A percentile compares a stretch with the other conserved stretches of the same genome.
Conservation (phyloP, 177 flowering plant genomes). For the Vitis hybrid region DNA sequence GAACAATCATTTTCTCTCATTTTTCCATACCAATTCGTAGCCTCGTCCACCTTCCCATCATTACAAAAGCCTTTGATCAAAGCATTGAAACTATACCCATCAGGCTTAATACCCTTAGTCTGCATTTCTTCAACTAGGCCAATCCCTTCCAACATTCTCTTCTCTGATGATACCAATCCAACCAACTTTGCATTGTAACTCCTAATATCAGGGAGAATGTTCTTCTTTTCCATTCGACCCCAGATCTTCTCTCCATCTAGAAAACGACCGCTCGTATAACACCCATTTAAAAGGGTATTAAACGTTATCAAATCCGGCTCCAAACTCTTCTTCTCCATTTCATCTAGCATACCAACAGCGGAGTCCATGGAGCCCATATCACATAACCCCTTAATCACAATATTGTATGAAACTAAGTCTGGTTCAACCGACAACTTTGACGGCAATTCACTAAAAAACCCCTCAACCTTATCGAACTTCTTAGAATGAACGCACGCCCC, state of each 20-base stretch:
- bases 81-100: slow-evolving; percentile 32
- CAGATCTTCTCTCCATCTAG: slow-evolving; percentile 58
- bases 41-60: slow-evolving; percentile 43
- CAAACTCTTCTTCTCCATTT: slow-evolving; percentile 56
- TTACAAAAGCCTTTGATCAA: slow-evolving; percentile 48
- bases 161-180: slow-evolving; percentile 36
- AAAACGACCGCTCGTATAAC: slow-evolving; percentile 31
- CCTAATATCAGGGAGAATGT: slow-evolving; percentile 35
- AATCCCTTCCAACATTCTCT: slow-evolving; percentile 34
- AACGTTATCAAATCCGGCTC: slow-evolving; percentile 51
- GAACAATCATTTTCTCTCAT: slow-evolving; percentile 18
- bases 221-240: slow-evolving; percentile 38
- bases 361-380: slow-evolving; percentile 45
- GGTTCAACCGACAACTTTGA: slow-evolving; percentile 32
- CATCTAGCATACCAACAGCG: slow-evolving; percentile 43
- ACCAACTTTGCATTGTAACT: slow-evolving; percentile 47
- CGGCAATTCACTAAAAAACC: slow-evolving; percentile 42
- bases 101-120: slow-evolving; percentile 30
- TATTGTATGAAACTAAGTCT: slow-evolving; percentile 49
- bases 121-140: slow-evolving; percentile 40
- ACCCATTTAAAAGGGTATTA: slow-evolving; percentile 41
- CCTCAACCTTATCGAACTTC: slow-evolving; percentile 39
- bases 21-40: slow-evolving; percentile 38
- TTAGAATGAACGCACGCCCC: slow-evolving; percentile 46
- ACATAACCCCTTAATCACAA: slow-evolving; percentile 41